phyloP scores from a whole-genome alignment of 2,329 filamentous ascomycete genomes.

The Talaromyces sp. region DNA sequence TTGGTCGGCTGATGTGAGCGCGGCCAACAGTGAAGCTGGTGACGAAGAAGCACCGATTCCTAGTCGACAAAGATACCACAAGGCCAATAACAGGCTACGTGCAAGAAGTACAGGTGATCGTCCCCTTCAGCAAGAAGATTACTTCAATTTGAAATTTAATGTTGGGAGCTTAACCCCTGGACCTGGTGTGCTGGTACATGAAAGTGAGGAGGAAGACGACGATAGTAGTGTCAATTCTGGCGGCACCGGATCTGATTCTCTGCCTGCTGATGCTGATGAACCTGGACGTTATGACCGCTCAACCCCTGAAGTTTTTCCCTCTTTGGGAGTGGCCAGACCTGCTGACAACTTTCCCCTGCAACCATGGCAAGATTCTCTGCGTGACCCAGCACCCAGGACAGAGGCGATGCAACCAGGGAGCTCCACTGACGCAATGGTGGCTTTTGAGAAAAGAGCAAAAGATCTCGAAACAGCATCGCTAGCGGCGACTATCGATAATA shows the following conservation, averaged over 20 bases:
- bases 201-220: constrained; percentile 47
- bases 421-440: constrained; percentile 59
- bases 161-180: constrained; percentile 52
- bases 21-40: constrained; percentile 47
- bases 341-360: constrained; percentile 38
- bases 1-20: constrained; percentile 57
- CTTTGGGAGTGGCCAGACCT: constrained; percentile 24
- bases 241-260: constrained; percentile 26
- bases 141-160: constrained; percentile 33
- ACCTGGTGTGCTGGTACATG: constrained; percentile 53
- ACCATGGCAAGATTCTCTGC: constrained; percentile 54
- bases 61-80: constrained; percentile 22
- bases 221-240: constrained; percentile 33
- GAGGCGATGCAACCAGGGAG: constrained; percentile 52
- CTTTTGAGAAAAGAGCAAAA: constrained; percentile 52
- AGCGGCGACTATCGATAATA: constrained; percentile 58
- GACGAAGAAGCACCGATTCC: constrained; percentile 31
- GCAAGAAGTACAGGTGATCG: constrained; percentile 50
- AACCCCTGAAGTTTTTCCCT: constrained; percentile 18
- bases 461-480: constrained; percentile 59
- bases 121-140: constrained; percentile 35
- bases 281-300: constrained; percentile 23
- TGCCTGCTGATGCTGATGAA: constrained; percentile 31
- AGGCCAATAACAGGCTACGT: constrained; percentile 40
- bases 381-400: constrained; percentile 31